These are phyloP conservation scores for Periconia digitata DNA, from an alignment of 2,329 filamentous ascomycete genomes.

Conservation along the genomic window DNA sequence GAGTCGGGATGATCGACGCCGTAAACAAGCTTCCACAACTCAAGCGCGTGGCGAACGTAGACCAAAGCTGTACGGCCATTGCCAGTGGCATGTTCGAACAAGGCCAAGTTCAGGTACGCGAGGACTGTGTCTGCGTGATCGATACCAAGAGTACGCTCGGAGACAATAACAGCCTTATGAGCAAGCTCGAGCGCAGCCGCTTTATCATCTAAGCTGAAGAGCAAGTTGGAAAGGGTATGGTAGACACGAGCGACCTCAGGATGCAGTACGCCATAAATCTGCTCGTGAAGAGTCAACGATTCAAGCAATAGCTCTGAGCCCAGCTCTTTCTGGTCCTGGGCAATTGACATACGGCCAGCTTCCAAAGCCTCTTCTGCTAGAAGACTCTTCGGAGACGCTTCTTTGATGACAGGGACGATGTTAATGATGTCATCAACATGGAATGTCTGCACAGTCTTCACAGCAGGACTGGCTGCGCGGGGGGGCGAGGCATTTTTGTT, in stretches of 20 bases:
- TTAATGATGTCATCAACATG: constrained; percentile 84
- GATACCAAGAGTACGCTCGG: constrained; percentile 89
- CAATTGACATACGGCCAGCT: constrained; percentile 92
- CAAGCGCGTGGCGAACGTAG: constrained; percentile 89
- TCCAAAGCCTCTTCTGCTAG: constrained; percentile 95
- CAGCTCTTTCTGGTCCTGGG: constrained; percentile 92
- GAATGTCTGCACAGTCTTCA: constrained; percentile 65
- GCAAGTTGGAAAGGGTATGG: constrained; percentile 91
- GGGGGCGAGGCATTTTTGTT: constrained; percentile 57
- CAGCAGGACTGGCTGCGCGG: constrained; percentile 44
- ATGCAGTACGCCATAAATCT: constrained; percentile 97
- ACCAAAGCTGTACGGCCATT: constrained; percentile 85
- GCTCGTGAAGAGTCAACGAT: constrained; percentile 92
- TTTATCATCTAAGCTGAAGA: constrained; percentile 98
- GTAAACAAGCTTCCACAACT: constrained; percentile 97
- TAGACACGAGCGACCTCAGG: constrained; percentile 95
- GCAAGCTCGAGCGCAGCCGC: constrained; percentile 92
- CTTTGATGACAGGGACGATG: constrained; percentile 91
- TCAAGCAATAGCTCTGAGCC: constrained; percentile 96
- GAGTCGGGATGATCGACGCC: constrained; percentile 92
- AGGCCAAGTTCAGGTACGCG: constrained; percentile 90
- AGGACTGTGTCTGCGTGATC: constrained; percentile 93
- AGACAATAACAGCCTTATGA: constrained; percentile 93
- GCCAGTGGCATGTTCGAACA: constrained; percentile 90
- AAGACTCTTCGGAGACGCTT: constrained; percentile 85